phyloP scores from a whole-genome alignment of 148 eudicot species.

The Gaultheria prostrata region DNA sequence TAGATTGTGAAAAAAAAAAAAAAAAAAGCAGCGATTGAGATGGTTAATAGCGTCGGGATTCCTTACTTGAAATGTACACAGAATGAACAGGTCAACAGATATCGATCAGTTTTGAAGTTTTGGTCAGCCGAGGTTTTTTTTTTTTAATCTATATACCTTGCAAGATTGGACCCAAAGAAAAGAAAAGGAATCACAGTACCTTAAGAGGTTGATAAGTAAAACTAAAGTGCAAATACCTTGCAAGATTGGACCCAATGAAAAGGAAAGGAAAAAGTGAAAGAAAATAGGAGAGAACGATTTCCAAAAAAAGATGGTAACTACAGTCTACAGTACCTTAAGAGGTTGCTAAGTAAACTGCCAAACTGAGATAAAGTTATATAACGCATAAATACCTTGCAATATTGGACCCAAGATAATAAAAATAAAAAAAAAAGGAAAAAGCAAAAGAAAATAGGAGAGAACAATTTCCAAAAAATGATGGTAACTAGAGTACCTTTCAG shows the following conservation, averaged over 20 bases:
- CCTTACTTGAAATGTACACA: not conserved
- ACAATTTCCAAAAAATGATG: not conserved
- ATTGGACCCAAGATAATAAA: not conserved
- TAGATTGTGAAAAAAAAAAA: not conserved
- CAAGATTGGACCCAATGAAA: too few species aligned
- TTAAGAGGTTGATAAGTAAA: not conserved
- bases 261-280: too few species aligned
- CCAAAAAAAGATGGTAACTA: too few species aligned
- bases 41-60: not conserved
- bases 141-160: too few species aligned
- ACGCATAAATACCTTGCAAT: not conserved
- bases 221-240: not conserved
- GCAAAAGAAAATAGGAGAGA: not conserved
- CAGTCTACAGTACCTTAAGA: not conserved
- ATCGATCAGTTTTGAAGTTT: constrained; percentile 2
- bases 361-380: not conserved
- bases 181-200: too few species aligned
- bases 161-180: too few species aligned
- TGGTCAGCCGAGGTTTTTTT: too few species aligned
- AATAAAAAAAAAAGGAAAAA: not conserved
- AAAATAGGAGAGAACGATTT: too few species aligned
- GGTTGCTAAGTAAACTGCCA: not conserved
- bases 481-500: constrained; percentile 19
- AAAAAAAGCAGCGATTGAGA: not conserved
- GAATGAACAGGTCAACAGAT: not conserved